Base-by-base conservation (phyloP, 352 stramenopile genomes). In the Phytophthora macrochlamydospora region DNA sequence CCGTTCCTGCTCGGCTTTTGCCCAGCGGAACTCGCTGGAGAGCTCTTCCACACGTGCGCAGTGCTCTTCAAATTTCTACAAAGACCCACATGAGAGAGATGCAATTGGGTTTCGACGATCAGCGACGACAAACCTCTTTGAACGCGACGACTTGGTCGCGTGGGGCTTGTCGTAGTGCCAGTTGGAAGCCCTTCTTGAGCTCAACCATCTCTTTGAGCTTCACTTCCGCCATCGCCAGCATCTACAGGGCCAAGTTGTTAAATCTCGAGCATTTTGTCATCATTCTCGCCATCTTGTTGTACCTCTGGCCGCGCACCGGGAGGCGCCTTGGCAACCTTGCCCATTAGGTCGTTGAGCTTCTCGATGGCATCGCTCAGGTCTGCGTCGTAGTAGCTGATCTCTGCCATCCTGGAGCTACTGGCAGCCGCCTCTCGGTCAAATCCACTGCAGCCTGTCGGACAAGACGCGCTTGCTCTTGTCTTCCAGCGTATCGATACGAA, bases 381-480 rank as follows among this genome's bases (percentile, higher is more conserved):
- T 9, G 85, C 85, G 56, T 94, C 86, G 61, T 96, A 94, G 76
- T 96, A 94, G 57, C 83, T 91, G 74, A 94, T 91, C 75, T 96
- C 88, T 8, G 84, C 81, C 88, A 96, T 96, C 42, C 31, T 18
- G 7, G 30, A 9, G 32, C 49, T 24, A 24, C 18, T 24, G 18
- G 18, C 18, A 24, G 18, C 0, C 18, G 18, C 18, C 18, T 24
- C 33, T 46, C 37, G 18, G 13, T 55, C 30, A 6, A 37, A 55
- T 29, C 49, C 5, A 29, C 43, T 49, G 43, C 43, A 49, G 43
- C 18, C 30, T 24, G 46, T 30, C 56, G 51, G 48, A 67, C 45
- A 60, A 38, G 59, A 56, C 59, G 30, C 48, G 12, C n/a, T 33
- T 33, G 38, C 13, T 56, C 32, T 31, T 55, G 52, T 11, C 7